These are phyloP conservation scores for Pulveroboletus sp. DNA, from an alignment of 768 basidiomycete genomes.

Conservation along the genomic window DNA sequence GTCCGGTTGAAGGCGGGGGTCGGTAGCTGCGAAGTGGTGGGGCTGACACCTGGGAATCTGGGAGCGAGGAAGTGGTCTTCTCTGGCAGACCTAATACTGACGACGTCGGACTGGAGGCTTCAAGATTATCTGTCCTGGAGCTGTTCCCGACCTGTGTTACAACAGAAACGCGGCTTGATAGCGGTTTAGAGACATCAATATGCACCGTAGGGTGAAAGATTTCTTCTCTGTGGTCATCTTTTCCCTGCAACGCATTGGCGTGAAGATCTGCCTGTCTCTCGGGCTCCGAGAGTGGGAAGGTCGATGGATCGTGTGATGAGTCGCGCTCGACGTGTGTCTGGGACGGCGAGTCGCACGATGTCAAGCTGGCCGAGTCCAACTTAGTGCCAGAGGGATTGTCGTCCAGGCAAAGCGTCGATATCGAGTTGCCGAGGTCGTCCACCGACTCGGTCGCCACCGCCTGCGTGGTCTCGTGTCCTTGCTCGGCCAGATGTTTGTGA, in stretches of 20 bases:
- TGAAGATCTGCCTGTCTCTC: background rate
- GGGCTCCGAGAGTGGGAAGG: conserved; percentile 22
- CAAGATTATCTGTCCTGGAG: background rate
- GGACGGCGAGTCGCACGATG: conserved; percentile 21
- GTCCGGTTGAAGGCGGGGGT: conserved; percentile 53
- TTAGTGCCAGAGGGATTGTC: conserved; percentile 21
- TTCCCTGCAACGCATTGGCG: background rate
- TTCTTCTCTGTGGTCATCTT: conserved; percentile 4
- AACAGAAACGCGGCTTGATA: conserved; percentile 27
- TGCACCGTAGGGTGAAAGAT: conserved; percentile 38
- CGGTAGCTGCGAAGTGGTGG: conserved; percentile 32
- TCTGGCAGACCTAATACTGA: conserved; percentile 19
- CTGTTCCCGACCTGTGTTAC: background rate
- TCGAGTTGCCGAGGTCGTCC: conserved; percentile 40
- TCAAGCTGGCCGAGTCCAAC: conserved; percentile 13
- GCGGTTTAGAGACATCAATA: conserved; percentile 40
- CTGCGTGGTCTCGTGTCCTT: conserved; percentile 33
- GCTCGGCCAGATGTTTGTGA: conserved; percentile 27
- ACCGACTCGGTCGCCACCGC: conserved; percentile 33
- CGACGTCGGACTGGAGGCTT: conserved; percentile 1
- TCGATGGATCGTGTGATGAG: conserved; percentile 17
- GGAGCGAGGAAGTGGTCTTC: conserved; percentile 29
- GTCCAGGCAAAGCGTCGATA: conserved; percentile 57
- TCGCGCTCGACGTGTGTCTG: conserved; percentile 15
- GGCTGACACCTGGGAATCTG: conserved; percentile 17